These are phyloP conservation scores for Paraleonurus japonicus DNA, from an alignment of 257 asterid species.

Conservation along the genomic window DNA sequence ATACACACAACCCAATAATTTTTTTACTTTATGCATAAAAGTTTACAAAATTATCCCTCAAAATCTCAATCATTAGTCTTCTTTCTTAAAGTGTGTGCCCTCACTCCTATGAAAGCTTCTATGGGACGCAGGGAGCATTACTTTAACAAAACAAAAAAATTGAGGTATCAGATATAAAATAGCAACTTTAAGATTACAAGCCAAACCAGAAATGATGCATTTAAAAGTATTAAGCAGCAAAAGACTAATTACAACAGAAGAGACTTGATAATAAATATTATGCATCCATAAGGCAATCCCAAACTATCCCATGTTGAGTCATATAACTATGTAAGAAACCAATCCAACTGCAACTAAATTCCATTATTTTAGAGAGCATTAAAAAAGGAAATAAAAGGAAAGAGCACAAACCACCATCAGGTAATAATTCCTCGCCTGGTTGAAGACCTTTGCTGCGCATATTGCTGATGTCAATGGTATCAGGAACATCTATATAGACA, in stretches of 20 bases:
- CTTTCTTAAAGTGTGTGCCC: no score
- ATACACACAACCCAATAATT: no score
- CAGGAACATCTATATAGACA: conserved; percentile 93
- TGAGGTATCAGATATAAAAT: background rate
- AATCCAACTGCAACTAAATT: conserved; percentile 12
- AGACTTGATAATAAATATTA: background rate
- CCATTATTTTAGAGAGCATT: background rate
- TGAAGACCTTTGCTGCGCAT: conserved; percentile 98
- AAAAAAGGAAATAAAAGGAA: background rate
- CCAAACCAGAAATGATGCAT: background rate
- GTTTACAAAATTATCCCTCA: no score
- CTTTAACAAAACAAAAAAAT: background rate
- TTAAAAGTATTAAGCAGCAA: background rate
- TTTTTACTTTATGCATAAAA: no score
- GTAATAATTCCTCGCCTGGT: conserved; percentile 88
- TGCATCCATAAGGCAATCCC: background rate
- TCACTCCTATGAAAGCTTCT: no score
- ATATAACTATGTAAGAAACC: background rate
- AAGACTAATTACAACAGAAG: conserved; percentile 1
- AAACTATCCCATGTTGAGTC: background rate
- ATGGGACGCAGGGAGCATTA: no score
- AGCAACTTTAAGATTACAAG: background rate
- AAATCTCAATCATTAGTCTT: no score
- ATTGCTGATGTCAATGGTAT: conserved; percentile 71
- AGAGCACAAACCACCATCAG: conserved; percentile 56